Base-by-base conservation (phyloP, 1,284 basidiomycete genomes). In the Tilletia horrida region DNA sequence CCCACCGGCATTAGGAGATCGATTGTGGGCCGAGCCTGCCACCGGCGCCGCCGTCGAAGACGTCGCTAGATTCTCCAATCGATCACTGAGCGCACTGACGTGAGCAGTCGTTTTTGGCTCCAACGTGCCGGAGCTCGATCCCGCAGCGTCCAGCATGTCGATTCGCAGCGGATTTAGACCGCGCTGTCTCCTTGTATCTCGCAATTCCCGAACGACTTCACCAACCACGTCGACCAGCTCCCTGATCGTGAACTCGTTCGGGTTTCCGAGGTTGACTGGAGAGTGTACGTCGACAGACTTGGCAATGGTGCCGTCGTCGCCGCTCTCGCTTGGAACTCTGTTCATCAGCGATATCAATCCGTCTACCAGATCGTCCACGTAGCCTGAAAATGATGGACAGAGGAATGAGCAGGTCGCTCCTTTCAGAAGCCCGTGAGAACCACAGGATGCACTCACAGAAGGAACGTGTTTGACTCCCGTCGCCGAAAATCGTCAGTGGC, bases 401-500 rank as follows among this genome's bases (percentile, higher is more conserved):
- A 40, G 6, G n/a, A 40, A 40, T 2, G 40, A 44, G 1, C 89
- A 76, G 89, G 84, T 67, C 90, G 86, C 79, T 91, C 90, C 82
- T 92, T 90, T 71, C 91, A 63, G 57, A 71, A 40, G 35, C 35
- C 35, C 35, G 35, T 40, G 35, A 6, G 11, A 4, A 40, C 35
- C 35, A 40, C 35, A 6, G 35, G 6, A 40, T 40, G 11, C 11
- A 40, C 35, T 40, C 35, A 40, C 35, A 80, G 88, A 97, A 96
- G 21, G 93, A 97, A 67, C 95, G 90, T 23, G 95, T 97, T 84
- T 97, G 93, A 61, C 85, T 88, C 69, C 95, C 95, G 80, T 97
- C 95, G 63, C 95, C 95, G 83, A 97, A 98, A 61, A 97, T 90
- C 62, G 93, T 96, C 86, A 98, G 88, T 82, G 96, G 91, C 84